Base-by-base conservation (phyloP, 2,329 filamentous ascomycete genomes). In the Chaetomiaceae sp. region DNA sequence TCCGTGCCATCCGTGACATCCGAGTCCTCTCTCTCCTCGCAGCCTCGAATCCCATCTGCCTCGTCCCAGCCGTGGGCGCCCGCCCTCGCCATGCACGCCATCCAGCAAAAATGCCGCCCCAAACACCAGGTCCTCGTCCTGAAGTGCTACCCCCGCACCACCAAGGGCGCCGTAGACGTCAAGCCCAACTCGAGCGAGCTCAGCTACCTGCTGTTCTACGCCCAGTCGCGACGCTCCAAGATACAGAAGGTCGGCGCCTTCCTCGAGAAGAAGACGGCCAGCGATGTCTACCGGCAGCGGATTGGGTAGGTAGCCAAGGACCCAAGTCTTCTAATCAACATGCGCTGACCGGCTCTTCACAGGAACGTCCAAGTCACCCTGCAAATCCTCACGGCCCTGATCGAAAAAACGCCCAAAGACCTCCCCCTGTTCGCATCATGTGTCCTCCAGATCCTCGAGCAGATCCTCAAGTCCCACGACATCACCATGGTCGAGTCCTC, bases 161-260 rank as follows among this genome's bases (percentile, higher is more conserved):
- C 89, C 61, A 97, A 96, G 74, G 90, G 89, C 47, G 86, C 89
- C 58, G 87, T 91, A 68, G 90, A 96, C 66, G 90, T 96, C 67
- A 95, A 92, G 73, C 91, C 94, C 40, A 97, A 97, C 72, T 90
- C 90, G 61, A 95, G 90, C 73, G 94, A 99, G 77, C 83, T 99
- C 59, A 95, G 90, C 72, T 97, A 97, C 69, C 82, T 99, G 60
- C 83, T 97, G 51, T 97, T 95, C 79, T 97, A 99, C 76, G 91
- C 89, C 57, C 95, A 89, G 68, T 96, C 91, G 63, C 89, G 92
- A 56, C 85, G 90, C 61, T 92, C 89, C 72, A 99, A 97, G 79
- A 84, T 97, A 64, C 89, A 94, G 66, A 99, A 99, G 74, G 91
- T 99, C 62, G 91, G 90, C 70, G 85, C 84, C 63, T 99, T 96